A percentile compares a stretch with the other conserved stretches of the same genome.
Conservation (phyloP, 2,329 filamentous ascomycete species). For the Xylaria multiplex region DNA sequence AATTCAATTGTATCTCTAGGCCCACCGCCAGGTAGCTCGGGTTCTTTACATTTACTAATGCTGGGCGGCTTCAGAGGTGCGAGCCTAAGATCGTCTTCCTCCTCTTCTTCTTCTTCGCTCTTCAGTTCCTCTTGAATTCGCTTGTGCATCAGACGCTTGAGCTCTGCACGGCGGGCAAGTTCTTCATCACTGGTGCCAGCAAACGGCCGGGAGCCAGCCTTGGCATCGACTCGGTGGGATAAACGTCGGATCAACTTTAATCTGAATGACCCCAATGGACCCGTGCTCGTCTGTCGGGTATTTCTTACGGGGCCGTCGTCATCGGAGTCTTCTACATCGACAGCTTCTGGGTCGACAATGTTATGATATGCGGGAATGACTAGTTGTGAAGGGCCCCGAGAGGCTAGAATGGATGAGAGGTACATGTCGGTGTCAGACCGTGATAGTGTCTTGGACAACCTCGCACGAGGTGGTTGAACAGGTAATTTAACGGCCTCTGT, state of each 20-base stretch:
- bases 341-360: constrained; percentile 47
- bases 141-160: constrained; percentile 64
- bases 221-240: constrained; percentile 56
- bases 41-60: constrained; percentile 44
- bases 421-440: constrained; percentile 39
- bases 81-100: constrained; percentile 50
- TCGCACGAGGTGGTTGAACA: constrained; percentile 40
- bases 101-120: constrained; percentile 57
- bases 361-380: constrained; percentile 43
- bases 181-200: constrained; percentile 63
- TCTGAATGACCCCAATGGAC: constrained; percentile 58
- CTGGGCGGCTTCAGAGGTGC: constrained; percentile 42
- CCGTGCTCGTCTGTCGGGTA: constrained; percentile 46
- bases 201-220: constrained; percentile 54
- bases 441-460: constrained; percentile 38
- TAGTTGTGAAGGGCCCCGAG: constrained; percentile 39
- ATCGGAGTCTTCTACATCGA: constrained; percentile 56
- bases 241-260: constrained; percentile 58
- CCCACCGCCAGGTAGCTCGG: constrained; percentile 51
- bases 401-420: constrained; percentile 36
- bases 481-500: constrained; percentile 40
- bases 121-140: constrained; percentile 68
- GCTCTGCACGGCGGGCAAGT: constrained; percentile 64
- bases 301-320: constrained; percentile 39
- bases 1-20: constrained; percentile 64